These are phyloP conservation scores for Lenwebbia sp. DNA, from an alignment of 345 rosid species.

Conservation along the genomic window DNA sequence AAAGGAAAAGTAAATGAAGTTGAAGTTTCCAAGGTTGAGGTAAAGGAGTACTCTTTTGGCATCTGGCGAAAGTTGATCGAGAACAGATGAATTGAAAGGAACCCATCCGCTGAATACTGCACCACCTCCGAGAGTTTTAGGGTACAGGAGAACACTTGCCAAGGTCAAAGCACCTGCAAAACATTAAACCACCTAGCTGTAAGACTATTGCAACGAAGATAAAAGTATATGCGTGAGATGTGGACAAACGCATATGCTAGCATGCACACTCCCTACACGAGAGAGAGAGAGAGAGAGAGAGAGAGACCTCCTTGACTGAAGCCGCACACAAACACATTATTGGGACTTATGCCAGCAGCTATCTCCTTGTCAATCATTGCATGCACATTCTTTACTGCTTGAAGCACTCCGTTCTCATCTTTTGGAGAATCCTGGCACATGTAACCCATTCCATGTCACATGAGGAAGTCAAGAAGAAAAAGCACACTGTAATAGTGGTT, in stretches of 20 bases:
- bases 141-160: slow-evolving; percentile 70
- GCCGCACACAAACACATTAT: slow-evolving; percentile 63
- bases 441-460: background rate
- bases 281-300: slow-evolving; percentile 10
- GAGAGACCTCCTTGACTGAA: slow-evolving; percentile 82
- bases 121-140: slow-evolving; percentile 72
- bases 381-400: slow-evolving; percentile 67
- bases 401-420: slow-evolving; percentile 50
- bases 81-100: slow-evolving; percentile 53
- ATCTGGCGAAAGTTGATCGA: slow-evolving; percentile 31
- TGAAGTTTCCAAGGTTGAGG: background rate
- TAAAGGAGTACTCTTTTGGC: slow-evolving; percentile 45
- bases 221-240: background rate
- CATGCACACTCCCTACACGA: background rate
- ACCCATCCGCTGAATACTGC: slow-evolving; percentile 81
- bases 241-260: background rate
- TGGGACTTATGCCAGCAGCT: slow-evolving; percentile 49
- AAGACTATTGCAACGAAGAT: background rate
- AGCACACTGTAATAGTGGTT: background rate
- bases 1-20: background rate
- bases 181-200: background rate
- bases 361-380: slow-evolving; percentile 66
- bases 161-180: slow-evolving; percentile 71
- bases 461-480: background rate
- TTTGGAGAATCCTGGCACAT: slow-evolving; percentile 48